These are phyloP conservation scores for Eremothecium sinecaudum DNA, from an alignment of 1,139 yeast genomes.

Conservation along the genomic window DNA sequence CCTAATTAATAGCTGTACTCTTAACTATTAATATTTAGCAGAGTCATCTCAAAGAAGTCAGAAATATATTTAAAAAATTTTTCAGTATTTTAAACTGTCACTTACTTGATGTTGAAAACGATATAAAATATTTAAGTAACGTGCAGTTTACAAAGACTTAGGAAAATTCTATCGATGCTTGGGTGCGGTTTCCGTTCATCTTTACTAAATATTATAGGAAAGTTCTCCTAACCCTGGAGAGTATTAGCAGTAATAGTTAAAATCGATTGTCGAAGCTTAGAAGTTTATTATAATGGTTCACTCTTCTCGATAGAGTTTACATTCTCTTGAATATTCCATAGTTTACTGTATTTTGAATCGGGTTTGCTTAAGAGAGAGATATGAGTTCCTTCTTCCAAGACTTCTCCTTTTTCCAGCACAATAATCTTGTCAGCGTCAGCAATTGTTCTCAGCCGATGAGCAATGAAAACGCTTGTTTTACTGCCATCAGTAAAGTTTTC, in stretches of 20 bases:
- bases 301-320: slow-evolving; percentile 22
- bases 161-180: background rate
- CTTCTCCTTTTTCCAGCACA: slow-evolving; percentile 69
- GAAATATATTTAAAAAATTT: slow-evolving; percentile 1
- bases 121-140: background rate
- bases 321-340: slow-evolving; percentile 91
- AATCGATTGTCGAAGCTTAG: no score
- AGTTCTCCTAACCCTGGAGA: background rate
- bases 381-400: slow-evolving; percentile 85
- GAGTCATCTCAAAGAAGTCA: slow-evolving; percentile 3
- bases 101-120: no score
- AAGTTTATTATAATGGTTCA: no score
- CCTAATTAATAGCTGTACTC: no score
- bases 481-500: slow-evolving; percentile 46
- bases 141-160: background rate
- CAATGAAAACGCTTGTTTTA: slow-evolving; percentile 80
- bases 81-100: no score
- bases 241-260: no score
- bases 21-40: background rate
- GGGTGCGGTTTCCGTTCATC: background rate
- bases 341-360: slow-evolving; percentile 56
- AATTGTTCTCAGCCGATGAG: slow-evolving; percentile 86
- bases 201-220: background rate
- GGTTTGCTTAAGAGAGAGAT: slow-evolving; percentile 43
- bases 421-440: slow-evolving; percentile 93